These are phyloP conservation scores for Hyphopichia homilentoma DNA, from an alignment of 805 yeast species.

Conservation along the genomic window DNA sequence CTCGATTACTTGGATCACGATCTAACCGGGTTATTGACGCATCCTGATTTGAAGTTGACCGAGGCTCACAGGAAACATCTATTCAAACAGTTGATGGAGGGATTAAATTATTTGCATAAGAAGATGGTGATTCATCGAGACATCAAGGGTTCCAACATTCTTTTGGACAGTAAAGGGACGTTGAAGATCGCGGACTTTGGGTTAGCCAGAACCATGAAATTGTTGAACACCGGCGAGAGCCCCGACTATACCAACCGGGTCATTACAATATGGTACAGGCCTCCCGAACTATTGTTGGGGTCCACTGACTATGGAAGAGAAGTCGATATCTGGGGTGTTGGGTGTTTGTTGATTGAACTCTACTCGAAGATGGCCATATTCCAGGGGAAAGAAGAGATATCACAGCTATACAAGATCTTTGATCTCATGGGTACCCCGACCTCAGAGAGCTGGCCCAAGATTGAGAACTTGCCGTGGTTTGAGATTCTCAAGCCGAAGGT, in stretches of 20 bases:
- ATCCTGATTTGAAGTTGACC: constrained; percentile 60
- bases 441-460: constrained; percentile 67
- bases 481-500: constrained; percentile 68
- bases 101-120: constrained; percentile 65
- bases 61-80: constrained; percentile 65
- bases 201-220: constrained; percentile 71
- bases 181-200: constrained; percentile 82
- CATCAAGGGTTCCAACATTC: constrained; percentile 76
- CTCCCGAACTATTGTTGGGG: constrained; percentile 90
- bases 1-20: constrained; percentile 94
- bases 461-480: constrained; percentile 87
- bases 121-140: constrained; percentile 74
- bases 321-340: constrained; percentile 96
- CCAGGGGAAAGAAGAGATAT: constrained; percentile 85
- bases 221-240: constrained; percentile 44
- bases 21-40: constrained; percentile 79
- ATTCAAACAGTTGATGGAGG: constrained; percentile 62
- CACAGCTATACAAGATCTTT: constrained; percentile 74
- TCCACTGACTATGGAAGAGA: constrained; percentile 86
- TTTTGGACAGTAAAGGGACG: constrained; percentile 58
- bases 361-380: constrained; percentile 73
- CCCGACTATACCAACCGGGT: constrained; percentile 93
- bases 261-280: constrained; percentile 95
- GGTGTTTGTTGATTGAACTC: constrained; percentile 82
- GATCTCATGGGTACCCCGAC: constrained; percentile 86